Evolutionary conservation across 148 eudicot species (phyloP).

Genomic region (Agrostemma githago): DNA sequence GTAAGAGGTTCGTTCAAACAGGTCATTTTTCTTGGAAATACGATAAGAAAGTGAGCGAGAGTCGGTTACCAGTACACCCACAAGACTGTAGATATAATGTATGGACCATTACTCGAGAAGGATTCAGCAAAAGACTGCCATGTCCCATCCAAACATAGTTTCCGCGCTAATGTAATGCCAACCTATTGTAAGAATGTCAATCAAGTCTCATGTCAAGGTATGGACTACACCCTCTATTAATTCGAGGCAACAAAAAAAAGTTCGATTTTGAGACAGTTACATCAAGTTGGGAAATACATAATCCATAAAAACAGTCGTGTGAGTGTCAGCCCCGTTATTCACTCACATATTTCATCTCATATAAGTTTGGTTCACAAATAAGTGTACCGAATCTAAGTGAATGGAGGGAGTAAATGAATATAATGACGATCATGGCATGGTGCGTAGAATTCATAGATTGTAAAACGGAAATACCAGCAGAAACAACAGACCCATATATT

Average conservation of each 20-base stretch:
- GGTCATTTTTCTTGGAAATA: not conserved
- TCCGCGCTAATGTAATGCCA: slow-evolving; percentile 67
- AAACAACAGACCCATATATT: slow-evolving; percentile 94
- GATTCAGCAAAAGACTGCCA: slow-evolving; percentile 79
- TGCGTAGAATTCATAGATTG: slow-evolving; percentile 20
- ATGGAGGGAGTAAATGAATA: not conserved
- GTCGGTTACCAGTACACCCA: slow-evolving; percentile 91
- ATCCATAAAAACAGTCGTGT: no score
- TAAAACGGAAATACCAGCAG: slow-evolving; percentile 56
- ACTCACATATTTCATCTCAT: not conserved
- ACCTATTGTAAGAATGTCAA: slow-evolving; percentile 37
- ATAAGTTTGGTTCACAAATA: not conserved
- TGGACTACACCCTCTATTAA: not conserved
- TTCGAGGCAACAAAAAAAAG: not conserved
- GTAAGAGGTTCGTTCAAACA: slow-evolving; percentile 11
- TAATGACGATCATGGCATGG: not conserved
- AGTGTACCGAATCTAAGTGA: not conserved
- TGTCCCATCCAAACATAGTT: slow-evolving; percentile 75
- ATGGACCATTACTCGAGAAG: slow-evolving; percentile 71
- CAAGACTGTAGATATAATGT: slow-evolving; percentile 68
- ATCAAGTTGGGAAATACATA: no score
- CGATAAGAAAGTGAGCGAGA: not conserved
- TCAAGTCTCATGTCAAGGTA: slow-evolving; percentile 11
- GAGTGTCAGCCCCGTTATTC: not conserved
- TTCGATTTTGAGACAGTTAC: not conserved